phyloP scores from a whole-genome alignment of 1,284 basidiomycete species.

The Sparassis latifolia region DNA sequence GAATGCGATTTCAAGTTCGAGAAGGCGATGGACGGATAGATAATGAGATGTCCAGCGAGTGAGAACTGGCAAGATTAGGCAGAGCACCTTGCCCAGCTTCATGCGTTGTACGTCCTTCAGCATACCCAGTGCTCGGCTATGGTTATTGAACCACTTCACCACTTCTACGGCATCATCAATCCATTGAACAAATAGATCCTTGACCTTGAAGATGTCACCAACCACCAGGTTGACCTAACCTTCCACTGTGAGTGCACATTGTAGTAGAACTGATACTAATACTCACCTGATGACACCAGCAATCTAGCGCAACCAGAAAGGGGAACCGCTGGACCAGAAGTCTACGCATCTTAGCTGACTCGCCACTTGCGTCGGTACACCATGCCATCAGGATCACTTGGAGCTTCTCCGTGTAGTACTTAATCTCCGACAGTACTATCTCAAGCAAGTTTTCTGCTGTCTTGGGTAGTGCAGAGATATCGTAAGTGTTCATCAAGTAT shows the following conservation, averaged over 20 bases:
- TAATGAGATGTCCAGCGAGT: slow-evolving; percentile 14
- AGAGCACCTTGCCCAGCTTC: neutral
- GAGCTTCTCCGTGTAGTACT: slow-evolving; percentile 12
- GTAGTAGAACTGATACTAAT: neutral
- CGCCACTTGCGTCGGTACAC: slow-evolving; percentile 26
- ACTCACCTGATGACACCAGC: slow-evolving; percentile 29
- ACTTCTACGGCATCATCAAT: slow-evolving; percentile 20
- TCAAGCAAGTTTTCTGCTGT: slow-evolving; percentile 25
- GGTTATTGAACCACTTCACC: slow-evolving; percentile 30
- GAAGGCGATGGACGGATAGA: slow-evolving; percentile 5
- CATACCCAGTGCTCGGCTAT: slow-evolving; percentile 23
- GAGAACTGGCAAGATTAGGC: slow-evolving; percentile 9
- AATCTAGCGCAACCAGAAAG: slow-evolving; percentile 21
- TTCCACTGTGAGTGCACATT: neutral
- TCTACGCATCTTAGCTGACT: slow-evolving; percentile 25
- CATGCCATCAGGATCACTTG: slow-evolving; percentile 19
- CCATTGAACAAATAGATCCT: slow-evolving; percentile 8
- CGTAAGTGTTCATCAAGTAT: slow-evolving; percentile 4
- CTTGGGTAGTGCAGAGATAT: slow-evolving; percentile 23
- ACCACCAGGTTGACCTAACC: slow-evolving; percentile 24
- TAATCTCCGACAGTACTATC: slow-evolving; percentile 22
- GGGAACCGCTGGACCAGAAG: slow-evolving; percentile 14
- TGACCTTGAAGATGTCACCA: slow-evolving; percentile 22
- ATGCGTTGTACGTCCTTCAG: slow-evolving; percentile 16
- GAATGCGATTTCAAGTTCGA: slow-evolving; percentile 11